Conservation (phyloP, 192 early-diverging fungal genomes). For the Linnemannia exigua region DNA sequence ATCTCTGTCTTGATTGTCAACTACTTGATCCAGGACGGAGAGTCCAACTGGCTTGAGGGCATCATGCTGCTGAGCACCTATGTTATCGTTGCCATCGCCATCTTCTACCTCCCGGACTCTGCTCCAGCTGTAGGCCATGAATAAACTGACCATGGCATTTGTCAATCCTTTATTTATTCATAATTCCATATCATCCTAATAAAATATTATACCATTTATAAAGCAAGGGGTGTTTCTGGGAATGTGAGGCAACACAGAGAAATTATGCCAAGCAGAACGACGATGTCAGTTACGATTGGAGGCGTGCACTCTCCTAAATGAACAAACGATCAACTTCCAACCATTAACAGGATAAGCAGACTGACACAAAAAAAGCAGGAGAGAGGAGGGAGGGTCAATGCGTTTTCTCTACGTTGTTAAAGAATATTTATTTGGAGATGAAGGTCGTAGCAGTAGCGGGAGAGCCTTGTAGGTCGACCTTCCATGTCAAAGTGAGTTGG, state of each 20-base stretch:
- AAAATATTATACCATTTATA: no score
- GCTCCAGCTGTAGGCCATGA: not conserved
- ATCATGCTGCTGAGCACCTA: constrained; percentile 88
- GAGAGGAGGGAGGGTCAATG: not conserved
- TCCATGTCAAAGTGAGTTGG: constrained; percentile 45
- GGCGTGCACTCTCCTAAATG: no score
- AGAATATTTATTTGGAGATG: not conserved
- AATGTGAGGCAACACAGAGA: no score
- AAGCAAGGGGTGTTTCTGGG: no score
- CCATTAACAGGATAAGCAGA: no score
- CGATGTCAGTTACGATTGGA: no score
- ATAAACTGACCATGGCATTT: not conserved
- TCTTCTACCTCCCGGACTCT: constrained; percentile 76
- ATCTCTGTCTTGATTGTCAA: constrained; percentile 89
- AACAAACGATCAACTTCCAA: no score
- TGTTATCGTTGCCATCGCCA: constrained; percentile 85
- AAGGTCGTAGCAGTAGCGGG: not conserved
- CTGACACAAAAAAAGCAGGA: not conserved
- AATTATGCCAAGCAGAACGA: no score
- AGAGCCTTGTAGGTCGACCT: constrained; percentile 22
- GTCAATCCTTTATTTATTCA: not conserved
- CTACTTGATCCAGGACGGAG: constrained; percentile 86
- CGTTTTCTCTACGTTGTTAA: not conserved
- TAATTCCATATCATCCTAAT: not conserved
- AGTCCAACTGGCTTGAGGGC: constrained; percentile 96